Evolutionary conservation across 257 asterid species (phyloP), one percentile per base, ranked within the genome.

Genomic region (Forsythia suspensa): DNA sequence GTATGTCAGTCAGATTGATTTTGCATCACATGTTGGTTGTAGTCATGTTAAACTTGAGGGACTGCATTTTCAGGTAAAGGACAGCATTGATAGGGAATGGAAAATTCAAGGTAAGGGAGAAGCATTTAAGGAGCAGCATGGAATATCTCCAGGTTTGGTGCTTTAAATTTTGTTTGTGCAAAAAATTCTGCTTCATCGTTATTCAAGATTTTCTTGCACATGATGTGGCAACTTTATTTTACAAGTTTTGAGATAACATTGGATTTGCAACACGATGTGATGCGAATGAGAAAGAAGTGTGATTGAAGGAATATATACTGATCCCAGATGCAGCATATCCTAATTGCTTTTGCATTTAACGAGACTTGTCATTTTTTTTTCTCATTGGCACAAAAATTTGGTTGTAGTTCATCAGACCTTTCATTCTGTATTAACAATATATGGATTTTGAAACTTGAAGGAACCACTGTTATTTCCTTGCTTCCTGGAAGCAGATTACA

Each of bases 401-500:
- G 29, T 5, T 79, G 40, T 71, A 41, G 70, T 52, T 76, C 70
- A 44, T 65, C 71, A 57, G 2, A 66, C 67, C 29, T 67, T 39
- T 55, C 59, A 46, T 67, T 69, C 51, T 70, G 73, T 71, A 71
- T 74, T 75, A 52, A 88, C 76, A 69, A 48, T 71, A 81, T 75
- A 20, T 51, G 7, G 16, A 37, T 77, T 69, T 86, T 80, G 74
- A 59, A 46, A 79, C 75, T 79, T 82, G 79, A 82, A 95, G 99
- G 90, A 74, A 90, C 97, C 15, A 90, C 88, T 11, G 71, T 93
- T 79, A 85, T 95, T 61, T 89, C 96, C 66, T 84, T 95, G 86
- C 96, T 93, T 77, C 97, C 99, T 72, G 98, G 99, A 88, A 96
- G 99, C 88, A 90, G 98, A 83, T 86, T 91, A 73, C 98, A 93